Conservation (phyloP, 306 rosid species). For the Begonia loranthoides region DNA sequence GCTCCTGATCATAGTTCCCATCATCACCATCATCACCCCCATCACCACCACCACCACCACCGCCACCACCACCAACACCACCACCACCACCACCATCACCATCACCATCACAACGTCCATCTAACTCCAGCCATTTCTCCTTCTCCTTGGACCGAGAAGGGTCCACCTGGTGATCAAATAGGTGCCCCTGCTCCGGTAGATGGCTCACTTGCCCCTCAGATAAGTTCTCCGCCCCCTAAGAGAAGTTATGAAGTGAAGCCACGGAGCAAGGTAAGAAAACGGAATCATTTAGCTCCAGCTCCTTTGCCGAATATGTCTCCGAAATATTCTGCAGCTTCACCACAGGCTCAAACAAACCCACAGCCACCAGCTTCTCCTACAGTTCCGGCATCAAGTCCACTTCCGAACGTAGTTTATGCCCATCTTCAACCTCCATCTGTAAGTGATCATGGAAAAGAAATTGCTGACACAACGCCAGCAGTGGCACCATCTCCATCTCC, state of each 20-base stretch:
- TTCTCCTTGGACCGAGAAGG: no score
- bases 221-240: conserved; percentile 17
- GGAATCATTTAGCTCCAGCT: conserved; percentile 29
- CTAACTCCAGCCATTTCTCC: no score
- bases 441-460: conserved; percentile 26
- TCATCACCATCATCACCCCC: conserved; percentile 30
- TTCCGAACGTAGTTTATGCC: conserved; percentile 63
- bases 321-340: conserved; percentile 19
- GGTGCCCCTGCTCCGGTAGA: no score
- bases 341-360: conserved; percentile 3
- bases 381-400: conserved; percentile 55
- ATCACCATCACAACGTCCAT: conserved; percentile 15
- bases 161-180: no score
- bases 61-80: no score
- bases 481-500: conserved; percentile 12
- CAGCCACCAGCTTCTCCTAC: conserved; percentile 13
- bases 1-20: conserved; percentile 6
- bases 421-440: conserved; percentile 53
- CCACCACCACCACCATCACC: conserved; percentile 12
- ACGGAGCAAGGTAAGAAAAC: conserved; percentile 23
- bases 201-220: conserved; percentile 19
- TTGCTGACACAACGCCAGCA: conserved; percentile 11
- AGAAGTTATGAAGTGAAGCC: conserved; percentile 24
- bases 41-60: conserved; percentile 25
- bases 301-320: conserved; percentile 35